Evolutionary conservation across 306 rosid species (phyloP).

Genomic region (Arachis stenosperma): DNA sequence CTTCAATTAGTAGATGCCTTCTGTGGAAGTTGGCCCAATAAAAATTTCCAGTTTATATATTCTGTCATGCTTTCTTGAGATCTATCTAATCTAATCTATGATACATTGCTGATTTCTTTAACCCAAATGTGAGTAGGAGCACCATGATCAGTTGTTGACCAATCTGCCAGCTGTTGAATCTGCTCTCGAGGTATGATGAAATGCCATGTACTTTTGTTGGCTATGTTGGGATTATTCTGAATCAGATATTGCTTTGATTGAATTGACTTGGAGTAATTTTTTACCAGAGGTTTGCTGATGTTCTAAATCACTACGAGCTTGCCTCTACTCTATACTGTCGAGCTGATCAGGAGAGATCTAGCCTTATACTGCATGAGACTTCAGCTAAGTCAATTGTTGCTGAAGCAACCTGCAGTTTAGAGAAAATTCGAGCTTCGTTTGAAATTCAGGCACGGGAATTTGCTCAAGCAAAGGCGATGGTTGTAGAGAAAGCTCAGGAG

Average conservation of each 20-base stretch:
- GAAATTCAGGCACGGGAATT: slow-evolving; percentile 90
- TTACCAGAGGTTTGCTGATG: slow-evolving; percentile 77
- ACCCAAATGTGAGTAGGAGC: slow-evolving; percentile 65
- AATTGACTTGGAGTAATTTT: slow-evolving; percentile 45
- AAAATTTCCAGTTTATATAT: slow-evolving; percentile 24
- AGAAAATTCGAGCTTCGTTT: slow-evolving; percentile 70
- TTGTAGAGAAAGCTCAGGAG: slow-evolving; percentile 94
- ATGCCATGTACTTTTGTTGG: slow-evolving; percentile 4
- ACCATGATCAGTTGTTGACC: slow-evolving; percentile 89
- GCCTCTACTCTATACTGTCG: slow-evolving; percentile 66
- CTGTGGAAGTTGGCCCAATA: slow-evolving; percentile 25
- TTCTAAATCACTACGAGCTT: slow-evolving; percentile 73
- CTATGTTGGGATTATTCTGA: slow-evolving; percentile 20
- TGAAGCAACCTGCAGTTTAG: slow-evolving; percentile 75
- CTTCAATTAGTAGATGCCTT: slow-evolving; percentile 27
- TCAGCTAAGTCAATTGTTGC: slow-evolving; percentile 87
- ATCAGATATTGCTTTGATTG: slow-evolving; percentile 6
- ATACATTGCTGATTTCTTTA: slow-evolving; percentile 6
- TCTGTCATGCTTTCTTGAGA: slow-evolving; percentile 26
- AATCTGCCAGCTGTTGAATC: slow-evolving; percentile 88
- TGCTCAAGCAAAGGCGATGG: slow-evolving; percentile 72
- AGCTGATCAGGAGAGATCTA: slow-evolving; percentile 90
- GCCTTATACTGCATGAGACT: slow-evolving; percentile 72
- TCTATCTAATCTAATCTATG: slow-evolving; percentile 10
- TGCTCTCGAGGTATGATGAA: slow-evolving; percentile 77